Evolutionary conservation across 2,329 filamentous ascomycete genomes (phyloP), one percentile per base, ranked within the genome.

Genomic region (Exophiala sideris): DNA sequence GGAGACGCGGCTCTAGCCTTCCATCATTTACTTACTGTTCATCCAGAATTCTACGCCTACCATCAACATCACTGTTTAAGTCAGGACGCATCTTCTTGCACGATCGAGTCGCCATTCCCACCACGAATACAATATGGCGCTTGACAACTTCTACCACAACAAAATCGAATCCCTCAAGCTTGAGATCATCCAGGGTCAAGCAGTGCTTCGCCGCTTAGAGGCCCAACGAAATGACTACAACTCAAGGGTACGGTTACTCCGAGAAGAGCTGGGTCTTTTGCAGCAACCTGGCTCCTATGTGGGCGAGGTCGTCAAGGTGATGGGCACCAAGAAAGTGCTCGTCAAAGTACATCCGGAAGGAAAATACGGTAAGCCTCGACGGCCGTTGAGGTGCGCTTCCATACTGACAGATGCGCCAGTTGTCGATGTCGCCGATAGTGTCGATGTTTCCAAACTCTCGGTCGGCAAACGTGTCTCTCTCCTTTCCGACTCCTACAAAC

Each of bases 141-240:
- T 99, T 77, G 94, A 97, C 76, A 95, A 88, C 76, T 99, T 96
- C 79, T 99, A 95, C 76, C 89, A 94, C 78, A 97, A 97, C 82
- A 99, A 99, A 82, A 97, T 97, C 77, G 94, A 99, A 89, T 86
- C 88, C 73, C 96, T 97, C 89, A 97, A 97, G 87, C 91, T 99
- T 73, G 92, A 99, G 84, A 99, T 99, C 72, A 92, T 99, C 73
- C 92, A 97, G 77, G 92, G 94, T 52, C 94, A 99, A 78, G 92
- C 94, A 52, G 91, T 96, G 54, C 81, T 99, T 60, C 88, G 94
- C 65, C 86, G 94, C 70, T 83, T 99, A 66, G 94, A 99, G 80
- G 94, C 94, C 65, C 95, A 99, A 76, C 86, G 94, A 64, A 99
- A 99, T 70, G 94, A 99, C 76, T 97, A 97, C 82, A 99, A 99